Evolutionary conservation across 768 basidiomycete species (phyloP).

Genomic region (Amanita polypyramis): DNA sequence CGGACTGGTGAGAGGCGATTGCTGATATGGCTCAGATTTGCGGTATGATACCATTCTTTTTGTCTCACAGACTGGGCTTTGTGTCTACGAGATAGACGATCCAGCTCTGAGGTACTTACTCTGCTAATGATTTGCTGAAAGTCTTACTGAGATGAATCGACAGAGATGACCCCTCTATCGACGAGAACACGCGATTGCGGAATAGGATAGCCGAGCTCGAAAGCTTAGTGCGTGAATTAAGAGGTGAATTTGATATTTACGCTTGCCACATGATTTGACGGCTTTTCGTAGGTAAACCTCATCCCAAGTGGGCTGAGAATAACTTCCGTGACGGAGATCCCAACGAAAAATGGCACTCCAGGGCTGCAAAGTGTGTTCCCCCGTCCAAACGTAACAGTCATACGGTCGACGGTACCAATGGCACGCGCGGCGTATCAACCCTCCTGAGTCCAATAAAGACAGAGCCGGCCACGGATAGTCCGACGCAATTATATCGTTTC

Average conservation of each 20-base stretch:
- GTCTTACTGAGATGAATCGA: conserved; percentile 6
- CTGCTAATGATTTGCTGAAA: not conserved
- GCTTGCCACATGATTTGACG: conserved; percentile 4
- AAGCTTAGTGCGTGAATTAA: conserved; percentile 79
- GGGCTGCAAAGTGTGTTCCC: conserved; percentile 58
- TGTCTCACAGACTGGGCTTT: conserved; percentile 68
- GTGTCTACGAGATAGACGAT: conserved; percentile 92
- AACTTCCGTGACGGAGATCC: conserved; percentile 74
- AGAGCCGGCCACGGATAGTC: conserved; percentile 42
- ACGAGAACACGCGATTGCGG: conserved; percentile 77
- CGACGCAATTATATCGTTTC: conserved; percentile 57
- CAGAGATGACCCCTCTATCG: conserved; percentile 82
- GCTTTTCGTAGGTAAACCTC: conserved; percentile 56
- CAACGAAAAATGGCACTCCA: conserved; percentile 80
- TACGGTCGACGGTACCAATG: conserved; percentile 24
- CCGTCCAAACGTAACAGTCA: conserved; percentile 27
- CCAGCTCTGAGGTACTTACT: conserved; percentile 55
- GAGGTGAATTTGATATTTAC: conserved; percentile 35
- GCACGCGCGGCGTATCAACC: conserved; percentile 28
- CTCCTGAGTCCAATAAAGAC: conserved; percentile 59
- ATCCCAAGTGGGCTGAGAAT: conserved; percentile 78
- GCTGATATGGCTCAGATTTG: conserved; percentile 5
- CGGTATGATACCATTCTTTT: not conserved
- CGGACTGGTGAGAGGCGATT: conserved; percentile 49
- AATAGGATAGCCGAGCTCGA: conserved; percentile 90